Evolutionary conservation across 257 asterid species (phyloP), one percentile per base, ranked within the genome.

Genomic region (Buddleja alternifolia): DNA sequence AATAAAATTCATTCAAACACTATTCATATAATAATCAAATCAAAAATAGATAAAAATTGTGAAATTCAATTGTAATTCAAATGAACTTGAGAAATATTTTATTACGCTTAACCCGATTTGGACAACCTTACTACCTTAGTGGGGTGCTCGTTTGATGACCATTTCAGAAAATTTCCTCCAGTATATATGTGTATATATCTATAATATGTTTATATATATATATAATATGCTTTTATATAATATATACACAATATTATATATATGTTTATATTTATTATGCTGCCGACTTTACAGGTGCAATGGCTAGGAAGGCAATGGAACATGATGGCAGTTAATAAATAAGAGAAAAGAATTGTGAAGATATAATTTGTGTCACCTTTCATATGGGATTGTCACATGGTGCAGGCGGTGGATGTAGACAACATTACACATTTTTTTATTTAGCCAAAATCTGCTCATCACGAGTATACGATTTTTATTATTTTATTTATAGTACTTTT

Each of bases 331-430:
- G 63, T 61, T 15, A 72, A 29, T 45, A 67, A 69, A 77, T 44
- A 67, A 61, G 12, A 39, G 34, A 65, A 51, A 11, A 62, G 15
- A 53, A 54, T 45, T 45, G n/a, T 45, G 24, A 44, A 36, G 67
- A 54, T 76, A 66, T 48, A 66, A 54, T 65, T 29, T 71, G 53
- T 75, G 72, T 59, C 63, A 37, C 67, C 73, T 77, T 74, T 77
- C 62, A 55, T 25, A 66, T 66, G 74, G 52, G 78, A 62, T 19
- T 23, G 59, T 80, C 85, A 79, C 87, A 81, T 77, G 83, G 55
- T 63, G 67, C 55, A 74, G 63, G 65, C 40, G 66, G 63, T 70
- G 40, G 51, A 47, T 55, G 37, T 47, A 39, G 32, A 59, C 66
- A 21, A 60, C 8, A 40, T 29, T 29, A 29, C 34, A 1, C 4